Evolutionary conservation across 192 early-diverging fungal genomes (phyloP), one percentile per base, ranked within the genome.

Genomic region (Ramicandelaber brevisporus): DNA sequence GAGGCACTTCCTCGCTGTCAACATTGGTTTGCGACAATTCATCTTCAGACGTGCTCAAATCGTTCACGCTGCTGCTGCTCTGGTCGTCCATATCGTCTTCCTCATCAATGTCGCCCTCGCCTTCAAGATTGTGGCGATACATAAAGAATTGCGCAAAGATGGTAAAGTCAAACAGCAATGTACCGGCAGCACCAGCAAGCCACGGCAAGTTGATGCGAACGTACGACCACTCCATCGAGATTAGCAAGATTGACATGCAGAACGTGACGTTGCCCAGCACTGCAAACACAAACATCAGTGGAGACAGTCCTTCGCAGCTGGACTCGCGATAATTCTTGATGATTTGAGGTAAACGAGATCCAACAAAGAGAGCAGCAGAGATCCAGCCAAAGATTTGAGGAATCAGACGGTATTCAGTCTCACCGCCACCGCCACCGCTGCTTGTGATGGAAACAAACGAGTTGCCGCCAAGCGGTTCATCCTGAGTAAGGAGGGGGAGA

Each of bases 201-300:
- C 51, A 54, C 10, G 51, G 51, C 14, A 34, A 15, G 39, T 77
- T 77, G 21, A 55, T 45, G 17, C 59, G 33, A 10, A 77, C 20
- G 21, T 53, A 63, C 6, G 46, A 35, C 3, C 34, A 34, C 11
- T 71, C 68, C 6, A 61, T 36, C 17, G 73, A 78, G 37, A 60
- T 45, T 14, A 71, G 44, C 35, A 81, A 52, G 26, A 81, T 63
- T 4, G 73, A 81, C 38, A 67, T 29, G 23, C 29, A 37, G 22
- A 46, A 63, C 6, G 46, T 51, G 7, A 68, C 31, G 42, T 86
- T 86, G 7, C 82, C 82, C 34, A 82, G 30, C 17, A 78, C 68
- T 12, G 65, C 63, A 48, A 74, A 78, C n/a, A 64, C 35, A 52
- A 86, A 86, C 78, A 86, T 81, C 24, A 53, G 59, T 3, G 74